These are phyloP conservation scores for Brasenia schreberi DNA, from an alignment of 164 flowering plant species.

Conservation along the genomic window DNA sequence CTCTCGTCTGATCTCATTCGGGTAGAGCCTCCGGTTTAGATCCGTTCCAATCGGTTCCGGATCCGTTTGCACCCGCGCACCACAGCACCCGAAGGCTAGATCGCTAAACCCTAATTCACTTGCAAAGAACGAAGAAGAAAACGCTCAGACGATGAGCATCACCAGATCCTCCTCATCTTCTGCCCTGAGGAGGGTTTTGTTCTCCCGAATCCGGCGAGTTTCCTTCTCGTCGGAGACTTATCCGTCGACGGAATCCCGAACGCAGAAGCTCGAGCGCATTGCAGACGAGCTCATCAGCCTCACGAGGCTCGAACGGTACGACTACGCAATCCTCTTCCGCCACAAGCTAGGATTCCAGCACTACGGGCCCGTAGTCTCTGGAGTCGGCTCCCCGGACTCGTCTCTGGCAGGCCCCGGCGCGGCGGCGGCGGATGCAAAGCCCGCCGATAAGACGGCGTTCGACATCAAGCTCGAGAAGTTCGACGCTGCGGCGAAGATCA, in stretches of 20 bases:
- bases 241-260: slow-evolving; percentile 8
- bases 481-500: slow-evolving; percentile 53
- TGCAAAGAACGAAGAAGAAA: too few species aligned
- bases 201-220: slow-evolving; percentile 1
- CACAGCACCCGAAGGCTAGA: too few species aligned
- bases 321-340: slow-evolving; percentile 43
- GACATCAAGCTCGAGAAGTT: slow-evolving; percentile 60
- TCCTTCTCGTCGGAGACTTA: slow-evolving; percentile 6
- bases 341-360: slow-evolving; percentile 40
- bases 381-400: background rate
- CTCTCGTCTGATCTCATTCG: too few species aligned
- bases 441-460: slow-evolving; percentile 47
- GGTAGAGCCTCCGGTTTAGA: too few species aligned
- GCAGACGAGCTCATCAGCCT: slow-evolving; percentile 44
- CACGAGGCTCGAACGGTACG: slow-evolving; percentile 40
- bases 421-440: slow-evolving; percentile 9
- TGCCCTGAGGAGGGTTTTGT: background rate
- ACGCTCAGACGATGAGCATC: background rate
- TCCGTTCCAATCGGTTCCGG: too few species aligned
- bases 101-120: too few species aligned
- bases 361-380: slow-evolving; percentile 21
- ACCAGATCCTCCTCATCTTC: slow-evolving; percentile 3
- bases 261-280: slow-evolving; percentile 47
- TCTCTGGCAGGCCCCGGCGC: slow-evolving; percentile 17
- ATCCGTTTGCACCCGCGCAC: too few species aligned